A percentile compares a stretch with the other conserved stretches of the same genome.
Evolutionary conservation across 1,284 basidiomycete genomes (phyloP).

Genomic region (Papiliotrema nemorosa): DNA sequence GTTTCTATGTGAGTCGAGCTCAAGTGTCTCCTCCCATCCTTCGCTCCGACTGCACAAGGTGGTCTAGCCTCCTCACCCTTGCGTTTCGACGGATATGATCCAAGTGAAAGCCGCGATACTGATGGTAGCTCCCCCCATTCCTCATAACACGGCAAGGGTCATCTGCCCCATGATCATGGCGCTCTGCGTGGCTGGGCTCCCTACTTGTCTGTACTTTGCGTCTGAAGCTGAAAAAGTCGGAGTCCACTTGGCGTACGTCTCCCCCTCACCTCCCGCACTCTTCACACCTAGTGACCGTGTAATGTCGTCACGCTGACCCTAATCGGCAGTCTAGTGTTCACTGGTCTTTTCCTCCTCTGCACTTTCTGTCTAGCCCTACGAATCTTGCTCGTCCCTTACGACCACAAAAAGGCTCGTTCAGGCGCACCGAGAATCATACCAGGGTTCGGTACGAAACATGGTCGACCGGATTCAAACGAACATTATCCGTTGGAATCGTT

Average conservation of each 20-base stretch:
- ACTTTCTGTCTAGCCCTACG: neutral
- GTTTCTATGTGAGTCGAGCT: too few relatives aligned
- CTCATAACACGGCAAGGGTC: neutral
- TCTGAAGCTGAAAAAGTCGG: neutral
- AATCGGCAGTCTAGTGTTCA: neutral
- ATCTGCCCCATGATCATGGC: neutral
- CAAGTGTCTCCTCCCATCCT: too few relatives aligned
- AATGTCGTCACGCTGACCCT: neutral
- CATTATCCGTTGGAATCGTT: too few relatives aligned
- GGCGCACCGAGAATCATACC: neutral
- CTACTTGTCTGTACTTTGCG: conserved; percentile 3
- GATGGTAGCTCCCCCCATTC: neutral
- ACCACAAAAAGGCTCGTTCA: neutral
- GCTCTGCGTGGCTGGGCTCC: neutral
- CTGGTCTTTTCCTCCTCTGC: neutral
- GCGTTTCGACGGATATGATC: neutral
- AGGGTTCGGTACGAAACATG: neutral
- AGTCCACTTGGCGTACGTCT: neutral
- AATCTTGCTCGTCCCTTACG: neutral
- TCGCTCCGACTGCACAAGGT: too few relatives aligned
- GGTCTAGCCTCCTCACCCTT: too few relatives aligned
- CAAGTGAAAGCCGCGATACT: neutral
- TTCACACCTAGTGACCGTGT: neutral
- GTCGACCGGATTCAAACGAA: neutral
- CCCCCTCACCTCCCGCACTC: neutral